Evolutionary conservation across 2,329 filamentous ascomycete species (phyloP), one percentile per base, ranked within the genome.

Genomic region (Celoporthe dispersa): DNA sequence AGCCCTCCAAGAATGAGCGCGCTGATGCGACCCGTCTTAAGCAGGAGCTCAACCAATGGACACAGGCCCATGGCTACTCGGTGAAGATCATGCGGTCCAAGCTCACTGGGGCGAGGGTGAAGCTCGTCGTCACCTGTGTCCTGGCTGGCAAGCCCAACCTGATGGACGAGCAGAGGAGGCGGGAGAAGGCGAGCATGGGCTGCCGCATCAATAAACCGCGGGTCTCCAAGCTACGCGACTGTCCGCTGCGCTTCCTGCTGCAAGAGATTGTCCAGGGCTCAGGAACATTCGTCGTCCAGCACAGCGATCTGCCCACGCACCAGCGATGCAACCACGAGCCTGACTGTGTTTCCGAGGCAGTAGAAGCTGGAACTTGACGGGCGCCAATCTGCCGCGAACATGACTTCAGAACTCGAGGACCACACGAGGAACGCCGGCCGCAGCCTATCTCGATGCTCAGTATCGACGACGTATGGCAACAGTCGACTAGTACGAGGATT

Each of bases 41-140:
- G 67, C 37, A 55, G 64, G 64, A 69, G 67, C 51, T 71, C 51
- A 71, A 71, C 67, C 63, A 41, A 51, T 71, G 70, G 70, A 71
- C 70, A 37, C 70, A 71, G 63, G 64, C 70, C 64, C 70, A 55
- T 12, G 70, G 70, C 25, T 71, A 71, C 64, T 67, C 61, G 51
- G 70, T 67, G 59, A 71, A 71, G 41, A 71, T 71, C 51, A 59
- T 67, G 63, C 70, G 67, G 44, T 69, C 59, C 64, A 71, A 69
- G 67, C 60, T 64, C 25, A 63, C 67, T 14, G 70, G 70, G 31
- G 65, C 70, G 16, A 62, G 68, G 63, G 33, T 63, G 5, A 80
- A 69, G 67, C 67, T 71, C 37, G 51, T 69, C 57, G 61, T 71
- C 31, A 63, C 60, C 55, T 71, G 70, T 41, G 35, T 66, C 48